Conservation (phyloP, 192 early-diverging fungal genomes). For the Entrophospora sp. region DNA sequence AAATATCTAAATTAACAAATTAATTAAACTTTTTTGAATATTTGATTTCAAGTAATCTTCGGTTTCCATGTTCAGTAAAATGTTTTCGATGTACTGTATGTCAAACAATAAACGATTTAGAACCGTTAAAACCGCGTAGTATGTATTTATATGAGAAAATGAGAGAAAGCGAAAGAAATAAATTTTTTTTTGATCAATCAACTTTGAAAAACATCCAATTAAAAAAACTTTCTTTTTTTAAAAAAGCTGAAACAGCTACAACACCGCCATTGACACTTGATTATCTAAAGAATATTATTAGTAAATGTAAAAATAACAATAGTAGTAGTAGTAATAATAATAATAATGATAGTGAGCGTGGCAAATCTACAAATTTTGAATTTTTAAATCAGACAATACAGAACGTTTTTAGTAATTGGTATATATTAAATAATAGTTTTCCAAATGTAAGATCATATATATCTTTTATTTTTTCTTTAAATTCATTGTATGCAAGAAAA, state of each 20-base stretch:
- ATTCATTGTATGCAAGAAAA: not conserved
- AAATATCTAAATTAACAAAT: no score
- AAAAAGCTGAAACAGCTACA: not conserved
- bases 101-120: constrained; percentile 74
- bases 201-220: not conserved
- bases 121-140: constrained; percentile 28
- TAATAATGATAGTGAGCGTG: not conserved
- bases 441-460: constrained; percentile 23
- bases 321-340: constrained; percentile 26
- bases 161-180: not conserved
- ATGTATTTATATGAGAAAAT: constrained; percentile 13
- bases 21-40: no score
- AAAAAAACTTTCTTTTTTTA: not conserved
- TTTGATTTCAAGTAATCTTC: constrained; percentile 68
- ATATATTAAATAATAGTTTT: constrained; percentile 55
- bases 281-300: no score
- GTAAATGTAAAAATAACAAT: no score
- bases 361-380: not conserved
- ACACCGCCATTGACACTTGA: constrained; percentile 39
- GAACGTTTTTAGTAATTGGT: constrained; percentile 50
- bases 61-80: constrained; percentile 57
- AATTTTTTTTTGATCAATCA: not conserved
- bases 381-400: constrained; percentile 37
- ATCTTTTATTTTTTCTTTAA: not conserved
- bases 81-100: constrained; percentile 91